A percentile compares a stretch with the other conserved stretches of the same genome.
Conservation (phyloP, 352 stramenopile genomes). For the Phytophthora vignae region DNA sequence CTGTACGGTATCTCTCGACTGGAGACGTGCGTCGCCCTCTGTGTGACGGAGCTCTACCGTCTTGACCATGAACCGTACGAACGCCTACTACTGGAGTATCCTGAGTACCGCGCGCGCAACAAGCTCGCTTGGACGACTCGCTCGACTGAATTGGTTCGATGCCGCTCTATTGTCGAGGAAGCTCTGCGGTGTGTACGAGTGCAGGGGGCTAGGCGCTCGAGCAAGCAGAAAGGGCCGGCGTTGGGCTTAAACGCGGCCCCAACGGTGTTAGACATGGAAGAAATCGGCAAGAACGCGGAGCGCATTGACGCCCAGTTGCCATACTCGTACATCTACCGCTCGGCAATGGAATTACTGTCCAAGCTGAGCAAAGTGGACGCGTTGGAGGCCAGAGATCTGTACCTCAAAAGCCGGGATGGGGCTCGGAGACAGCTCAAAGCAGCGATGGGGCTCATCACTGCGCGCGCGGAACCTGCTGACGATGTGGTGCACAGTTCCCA, state of each 20-base stretch:
- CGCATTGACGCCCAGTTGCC: conserved; percentile 50
- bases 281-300: too few relatives aligned
- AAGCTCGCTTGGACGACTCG: conserved; percentile 30
- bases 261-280: too few relatives aligned
- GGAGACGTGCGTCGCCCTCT: conserved; percentile 67
- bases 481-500: conserved; percentile 24
- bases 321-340: conserved; percentile 59
- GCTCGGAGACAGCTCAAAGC: conserved; percentile 45
- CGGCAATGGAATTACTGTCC: conserved; percentile 60
- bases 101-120: conserved; percentile 51
- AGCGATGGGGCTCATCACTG: conserved; percentile 15
- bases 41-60: conserved; percentile 65
- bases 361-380: conserved; percentile 51
- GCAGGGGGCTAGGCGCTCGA: too few relatives aligned
- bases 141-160: too few relatives aligned
- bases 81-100: conserved; percentile 66
- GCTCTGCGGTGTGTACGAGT: too few relatives aligned
- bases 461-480: conserved; percentile 8
- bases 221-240: too few relatives aligned
- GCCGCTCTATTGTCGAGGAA: too few relatives aligned
- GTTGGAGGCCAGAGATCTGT: conserved; percentile 61
- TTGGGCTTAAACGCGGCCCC: too few relatives aligned
- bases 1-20: conserved; percentile 67
- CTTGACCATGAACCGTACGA: conserved; percentile 73
- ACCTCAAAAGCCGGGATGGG: conserved; percentile 41